A percentile compares a stretch with the other conserved stretches of the same genome.
Evolutionary conservation across 2,329 filamentous ascomycete species (phyloP).

Genomic region (Neonectria neomacrospora): DNA sequence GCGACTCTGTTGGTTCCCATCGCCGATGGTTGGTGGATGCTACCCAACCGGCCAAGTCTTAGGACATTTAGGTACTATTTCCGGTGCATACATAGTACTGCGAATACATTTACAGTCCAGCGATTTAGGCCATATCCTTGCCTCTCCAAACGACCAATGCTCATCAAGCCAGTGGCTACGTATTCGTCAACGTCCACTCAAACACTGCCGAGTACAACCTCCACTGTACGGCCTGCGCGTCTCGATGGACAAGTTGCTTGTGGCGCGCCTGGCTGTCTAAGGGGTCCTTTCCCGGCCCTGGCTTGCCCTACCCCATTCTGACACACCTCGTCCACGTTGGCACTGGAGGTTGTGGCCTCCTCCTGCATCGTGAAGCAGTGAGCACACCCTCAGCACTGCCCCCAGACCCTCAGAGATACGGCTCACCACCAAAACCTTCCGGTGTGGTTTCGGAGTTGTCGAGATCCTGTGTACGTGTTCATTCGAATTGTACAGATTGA

Average conservation of each 20-base stretch:
- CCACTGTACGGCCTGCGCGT: conserved; percentile 10
- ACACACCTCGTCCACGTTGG: conserved; percentile 27
- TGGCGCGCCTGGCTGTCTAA: conserved; percentile 17
- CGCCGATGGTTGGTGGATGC: conserved; percentile 22
- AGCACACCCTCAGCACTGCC: conserved; percentile 26
- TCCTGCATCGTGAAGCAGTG: conserved; percentile 20
- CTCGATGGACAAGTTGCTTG: conserved; percentile 19
- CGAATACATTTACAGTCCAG: neutral
- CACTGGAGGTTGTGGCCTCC: conserved; percentile 21
- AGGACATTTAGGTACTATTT: conserved; percentile 3
- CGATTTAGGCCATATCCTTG: neutral
- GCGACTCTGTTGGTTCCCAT: conserved; percentile 18
- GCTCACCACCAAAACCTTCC: conserved; percentile 26
- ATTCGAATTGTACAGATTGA: conserved; percentile 19
- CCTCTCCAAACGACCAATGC: conserved; percentile 15
- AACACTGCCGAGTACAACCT: conserved; percentile 9
- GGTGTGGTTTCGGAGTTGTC: conserved; percentile 22
- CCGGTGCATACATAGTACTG: neutral
- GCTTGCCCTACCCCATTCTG: conserved; percentile 14
- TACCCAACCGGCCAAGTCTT: conserved; percentile 23
- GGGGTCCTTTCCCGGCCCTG: conserved; percentile 21
- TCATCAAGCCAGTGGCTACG: conserved; percentile 7
- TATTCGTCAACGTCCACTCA: conserved; percentile 2
- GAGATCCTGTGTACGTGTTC: conserved; percentile 33
- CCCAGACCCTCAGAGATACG: conserved; percentile 23